Conservation (phyloP, 129 eudicot genomes). For the Kitagawia praeruptora region DNA sequence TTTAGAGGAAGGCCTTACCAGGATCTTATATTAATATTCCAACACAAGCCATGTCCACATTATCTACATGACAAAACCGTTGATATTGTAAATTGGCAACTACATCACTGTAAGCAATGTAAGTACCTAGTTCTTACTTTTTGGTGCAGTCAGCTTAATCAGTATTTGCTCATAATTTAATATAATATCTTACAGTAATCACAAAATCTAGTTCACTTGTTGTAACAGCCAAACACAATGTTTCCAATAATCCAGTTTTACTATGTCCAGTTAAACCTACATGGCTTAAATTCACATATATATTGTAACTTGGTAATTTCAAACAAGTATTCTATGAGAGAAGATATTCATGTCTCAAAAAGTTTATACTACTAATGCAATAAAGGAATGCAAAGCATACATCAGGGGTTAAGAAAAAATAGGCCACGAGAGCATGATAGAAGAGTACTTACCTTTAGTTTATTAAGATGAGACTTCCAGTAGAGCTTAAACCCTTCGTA, state of each 20-base stretch:
- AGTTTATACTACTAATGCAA: neutral
- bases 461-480: slow-evolving; percentile 73
- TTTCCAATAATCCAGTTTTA: neutral
- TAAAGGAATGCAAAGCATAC: neutral
- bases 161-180: neutral
- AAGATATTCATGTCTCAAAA: neutral
- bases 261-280: neutral
- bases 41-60: too few species aligned
- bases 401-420: neutral
- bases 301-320: neutral
- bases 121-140: neutral
- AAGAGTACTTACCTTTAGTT: slow-evolving; percentile 46
- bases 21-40: too few species aligned
- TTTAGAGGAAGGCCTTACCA: too few species aligned
- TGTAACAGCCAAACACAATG: neutral
- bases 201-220: neutral
- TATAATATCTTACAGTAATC: neutral
- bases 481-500: slow-evolving; percentile 63
- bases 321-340: neutral
- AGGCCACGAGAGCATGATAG: neutral
- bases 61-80: neutral
- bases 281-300: neutral
- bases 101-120: neutral
- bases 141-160: neutral
- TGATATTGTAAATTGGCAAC: neutral